Percentiles rank a stretch among this genome's conserved stretches.
Conservation (phyloP, 78 protist species). For the Dictyostelium firmibasis region DNA sequence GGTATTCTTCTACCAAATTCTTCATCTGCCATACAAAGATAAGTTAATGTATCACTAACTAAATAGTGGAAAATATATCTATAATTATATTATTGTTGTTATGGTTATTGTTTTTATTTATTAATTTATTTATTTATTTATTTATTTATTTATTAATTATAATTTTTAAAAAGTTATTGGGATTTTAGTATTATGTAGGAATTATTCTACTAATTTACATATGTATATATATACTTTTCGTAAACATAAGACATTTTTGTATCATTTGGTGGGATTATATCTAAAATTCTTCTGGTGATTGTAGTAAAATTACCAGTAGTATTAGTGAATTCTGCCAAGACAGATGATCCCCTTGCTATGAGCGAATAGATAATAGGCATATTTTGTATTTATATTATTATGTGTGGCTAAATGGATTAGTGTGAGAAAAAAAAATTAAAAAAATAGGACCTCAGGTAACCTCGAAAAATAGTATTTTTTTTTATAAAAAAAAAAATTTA, state of each 20-base stretch:
- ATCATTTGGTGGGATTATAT: conserved; percentile 83
- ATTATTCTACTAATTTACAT: too few relatives aligned
- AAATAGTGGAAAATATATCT: conserved; percentile 92
- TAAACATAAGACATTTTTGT: conserved; percentile 89
- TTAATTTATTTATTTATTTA: background rate
- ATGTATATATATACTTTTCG: too few relatives aligned
- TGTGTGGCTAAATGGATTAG: background rate
- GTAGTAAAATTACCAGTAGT: conserved; percentile 60
- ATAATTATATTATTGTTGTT: background rate
- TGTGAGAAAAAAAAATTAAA: background rate
- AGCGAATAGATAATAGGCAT: conserved; percentile 89
- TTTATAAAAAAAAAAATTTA: too few relatives aligned
- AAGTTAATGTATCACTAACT: conserved; percentile 78
- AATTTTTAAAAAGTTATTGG: too few relatives aligned
- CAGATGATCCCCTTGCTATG: conserved; percentile 88
- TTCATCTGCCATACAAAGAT: conserved; percentile 95
- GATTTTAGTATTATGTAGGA: too few relatives aligned
- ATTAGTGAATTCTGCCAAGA: conserved; percentile 88
- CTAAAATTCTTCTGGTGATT: conserved; percentile 87
- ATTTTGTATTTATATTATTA: background rate
- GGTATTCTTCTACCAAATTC: conserved; percentile 85
- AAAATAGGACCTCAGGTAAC: background rate
- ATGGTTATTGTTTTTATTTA: background rate
- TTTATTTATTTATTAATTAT: too few relatives aligned
- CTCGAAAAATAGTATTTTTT: background rate